These are phyloP conservation scores for Ganoderma lingzhi DNA, from an alignment of 1,284 basidiomycete genomes.

Conservation along the genomic window DNA sequence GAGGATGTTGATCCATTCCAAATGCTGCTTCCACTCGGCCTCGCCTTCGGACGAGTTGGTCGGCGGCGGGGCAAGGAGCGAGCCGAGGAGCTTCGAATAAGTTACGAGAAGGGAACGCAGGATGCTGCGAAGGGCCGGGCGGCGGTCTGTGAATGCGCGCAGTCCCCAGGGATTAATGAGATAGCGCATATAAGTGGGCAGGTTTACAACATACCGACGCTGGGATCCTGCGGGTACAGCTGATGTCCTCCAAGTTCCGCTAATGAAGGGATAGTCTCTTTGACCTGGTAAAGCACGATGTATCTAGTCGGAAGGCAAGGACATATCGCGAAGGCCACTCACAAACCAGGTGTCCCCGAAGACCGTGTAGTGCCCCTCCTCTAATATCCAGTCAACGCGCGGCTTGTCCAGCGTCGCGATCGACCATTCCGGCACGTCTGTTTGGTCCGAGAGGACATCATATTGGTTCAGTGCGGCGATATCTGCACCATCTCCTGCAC, in stretches of 20 bases:
- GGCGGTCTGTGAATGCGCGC: conserved; percentile 59
- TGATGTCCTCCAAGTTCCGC: conserved; percentile 76
- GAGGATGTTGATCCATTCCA: conserved; percentile 79
- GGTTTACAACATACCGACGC: conserved; percentile 55
- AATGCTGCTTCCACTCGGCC: conserved; percentile 74
- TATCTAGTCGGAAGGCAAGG: neutral
- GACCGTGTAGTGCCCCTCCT: conserved; percentile 72
- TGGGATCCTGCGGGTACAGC: conserved; percentile 74
- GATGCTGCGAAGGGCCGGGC: conserved; percentile 72
- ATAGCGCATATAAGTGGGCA: neutral
- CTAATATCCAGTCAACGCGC: conserved; percentile 82
- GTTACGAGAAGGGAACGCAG: conserved; percentile 75
- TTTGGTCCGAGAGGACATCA: conserved; percentile 68
- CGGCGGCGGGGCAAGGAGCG: conserved; percentile 70
- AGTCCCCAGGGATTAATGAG: neutral
- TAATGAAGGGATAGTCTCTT: conserved; percentile 77
- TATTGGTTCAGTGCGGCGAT: conserved; percentile 58
- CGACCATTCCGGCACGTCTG: conserved; percentile 77
- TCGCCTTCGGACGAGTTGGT: conserved; percentile 47
- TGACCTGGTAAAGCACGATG: conserved; percentile 55
- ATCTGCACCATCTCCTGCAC: conserved; percentile 49
- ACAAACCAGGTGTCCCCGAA: conserved; percentile 88
- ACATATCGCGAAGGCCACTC: conserved; percentile 37
- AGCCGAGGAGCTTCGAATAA: conserved; percentile 70
- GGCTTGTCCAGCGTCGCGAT: conserved; percentile 79